Evolutionary conservation across 2,329 filamentous ascomycete genomes (phyloP), one percentile per base, ranked within the genome.

Genomic region (Cadophora luteo-olivacea): DNA sequence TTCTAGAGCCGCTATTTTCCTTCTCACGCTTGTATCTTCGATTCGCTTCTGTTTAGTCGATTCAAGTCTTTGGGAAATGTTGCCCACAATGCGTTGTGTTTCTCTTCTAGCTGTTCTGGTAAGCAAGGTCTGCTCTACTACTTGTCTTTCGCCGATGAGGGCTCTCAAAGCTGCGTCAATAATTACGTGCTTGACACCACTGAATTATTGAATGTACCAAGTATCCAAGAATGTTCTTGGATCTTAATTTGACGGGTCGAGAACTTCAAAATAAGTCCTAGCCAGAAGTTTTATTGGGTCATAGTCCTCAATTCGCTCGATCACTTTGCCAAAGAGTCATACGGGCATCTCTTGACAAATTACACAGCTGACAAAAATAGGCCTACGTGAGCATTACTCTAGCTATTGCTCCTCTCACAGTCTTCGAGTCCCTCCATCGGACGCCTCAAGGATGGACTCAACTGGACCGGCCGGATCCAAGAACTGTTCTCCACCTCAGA

Each of bases 371-470:
- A 61, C 24, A 16, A 14, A 41, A 8, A 19, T 32, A 66, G 64
- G 48, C 57, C 57, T 61, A 9, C 36, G 54, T 65, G 48, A 65
- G 68, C 61, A 65, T 33, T 32, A 61, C 66, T 67, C 58, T 68
- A 33, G 38, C 64, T 36, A 32, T 49, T 52, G 52, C 51, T 25
- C 33, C 49, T 7, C n/a, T 69, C 24, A 62, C 67, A 22, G 61
- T 75, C 36, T 74, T 76, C n/a, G 73, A 76, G 51, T 69, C 71
- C 19, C 60, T 76, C 7, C 63, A 61, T 6, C 61, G 58, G 22
- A 55, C 71, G 41, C 75, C 75, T 14, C 64, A 72, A 68, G 73
- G 74, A 65, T 76, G 72, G 73, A 70, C 61, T 38, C 62, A 73
- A 63, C 29, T 68, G 24, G 69, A 68, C n/a, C 69, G 57, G 57